A percentile compares a stretch with the other conserved stretches of the same genome.
These are phyloP conservation scores for Trichothecium roseum DNA, from an alignment of 2,329 filamentous ascomycete species.

Conservation along the genomic window DNA sequence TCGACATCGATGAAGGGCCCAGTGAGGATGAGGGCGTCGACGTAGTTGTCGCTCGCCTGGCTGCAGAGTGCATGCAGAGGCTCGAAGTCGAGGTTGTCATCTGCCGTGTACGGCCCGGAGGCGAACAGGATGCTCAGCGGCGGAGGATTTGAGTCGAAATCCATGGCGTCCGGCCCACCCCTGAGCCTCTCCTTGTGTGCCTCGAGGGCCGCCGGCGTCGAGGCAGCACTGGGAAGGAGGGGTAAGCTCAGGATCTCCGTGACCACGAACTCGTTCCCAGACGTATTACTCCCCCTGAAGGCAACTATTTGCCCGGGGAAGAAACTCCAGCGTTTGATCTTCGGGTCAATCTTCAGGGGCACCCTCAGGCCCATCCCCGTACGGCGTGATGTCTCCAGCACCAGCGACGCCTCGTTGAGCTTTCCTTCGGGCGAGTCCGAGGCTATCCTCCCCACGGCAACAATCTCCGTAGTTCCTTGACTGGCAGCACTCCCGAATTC, in stretches of 20 bases:
- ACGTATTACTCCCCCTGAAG: slow-evolving; percentile 74
- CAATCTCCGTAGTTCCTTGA: slow-evolving; percentile 75
- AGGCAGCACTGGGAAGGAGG: slow-evolving; percentile 63
- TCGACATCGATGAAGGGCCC: slow-evolving; percentile 90
- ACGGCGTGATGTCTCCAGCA: slow-evolving; percentile 78
- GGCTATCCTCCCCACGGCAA: slow-evolving; percentile 85
- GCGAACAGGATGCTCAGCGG: slow-evolving; percentile 71
- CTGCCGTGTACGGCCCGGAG: slow-evolving; percentile 82
- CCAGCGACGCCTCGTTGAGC: slow-evolving; percentile 73
- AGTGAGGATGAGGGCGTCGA: slow-evolving; percentile 68
- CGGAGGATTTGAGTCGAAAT: slow-evolving; percentile 35
- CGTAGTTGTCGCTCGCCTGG: slow-evolving; percentile 62
- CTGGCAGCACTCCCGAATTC: slow-evolving; percentile 80
- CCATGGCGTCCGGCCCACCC: slow-evolving; percentile 53
- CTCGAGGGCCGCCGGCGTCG: slow-evolving; percentile 53
- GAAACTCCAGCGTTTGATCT: slow-evolving; percentile 62
- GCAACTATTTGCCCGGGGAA: slow-evolving; percentile 95
- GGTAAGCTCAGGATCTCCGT: slow-evolving; percentile 68
- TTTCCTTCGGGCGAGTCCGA: slow-evolving; percentile 80
- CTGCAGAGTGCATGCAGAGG: slow-evolving; percentile 73
- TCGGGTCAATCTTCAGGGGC: slow-evolving; percentile 63
- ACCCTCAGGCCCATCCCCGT: slow-evolving; percentile 76
- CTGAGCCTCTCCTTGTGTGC: slow-evolving; percentile 59
- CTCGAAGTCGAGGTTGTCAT: slow-evolving; percentile 86
- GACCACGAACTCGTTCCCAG: slow-evolving; percentile 73